These are phyloP conservation scores for Lycium ferocissimum DNA, from an alignment of 257 asterid species.

Conservation along the genomic window DNA sequence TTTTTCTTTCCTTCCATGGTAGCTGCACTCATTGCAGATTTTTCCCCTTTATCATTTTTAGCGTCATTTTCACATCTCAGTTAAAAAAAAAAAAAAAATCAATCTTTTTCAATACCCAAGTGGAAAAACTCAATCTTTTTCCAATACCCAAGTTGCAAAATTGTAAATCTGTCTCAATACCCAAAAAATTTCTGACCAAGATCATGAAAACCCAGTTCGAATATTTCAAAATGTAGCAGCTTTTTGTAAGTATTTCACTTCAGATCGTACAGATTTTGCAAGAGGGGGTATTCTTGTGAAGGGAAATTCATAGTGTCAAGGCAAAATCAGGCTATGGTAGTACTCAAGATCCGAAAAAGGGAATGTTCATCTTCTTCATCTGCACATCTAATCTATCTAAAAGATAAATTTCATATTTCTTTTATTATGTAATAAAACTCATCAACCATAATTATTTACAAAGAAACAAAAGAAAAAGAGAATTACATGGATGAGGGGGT, in stretches of 20 bases:
- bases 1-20: too few relatives aligned
- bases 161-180: background rate
- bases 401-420: too few relatives aligned
- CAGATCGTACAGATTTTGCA: conserved; percentile 20
- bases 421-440: too few relatives aligned
- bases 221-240: background rate
- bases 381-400: too few relatives aligned
- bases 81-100: background rate
- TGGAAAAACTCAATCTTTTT: background rate
- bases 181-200: background rate
- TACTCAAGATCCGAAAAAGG: conserved; percentile 88
- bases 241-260: conserved; percentile 13
- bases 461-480: too few relatives aligned
- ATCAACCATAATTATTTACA: too few relatives aligned
- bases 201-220: background rate
- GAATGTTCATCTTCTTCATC: conserved; percentile 82
- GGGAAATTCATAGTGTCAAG: conserved; percentile 48
- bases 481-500: too few relatives aligned
- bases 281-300: conserved; percentile 7
- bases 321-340: conserved; percentile 48
- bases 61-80: too few relatives aligned
- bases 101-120: background rate
- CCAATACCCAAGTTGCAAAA: conserved; percentile 14
- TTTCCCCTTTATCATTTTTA: background rate
- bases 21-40: too few relatives aligned